These are phyloP conservation scores for Pichia sp. DNA, from an alignment of 1,139 yeast species.

Conservation along the genomic window DNA sequence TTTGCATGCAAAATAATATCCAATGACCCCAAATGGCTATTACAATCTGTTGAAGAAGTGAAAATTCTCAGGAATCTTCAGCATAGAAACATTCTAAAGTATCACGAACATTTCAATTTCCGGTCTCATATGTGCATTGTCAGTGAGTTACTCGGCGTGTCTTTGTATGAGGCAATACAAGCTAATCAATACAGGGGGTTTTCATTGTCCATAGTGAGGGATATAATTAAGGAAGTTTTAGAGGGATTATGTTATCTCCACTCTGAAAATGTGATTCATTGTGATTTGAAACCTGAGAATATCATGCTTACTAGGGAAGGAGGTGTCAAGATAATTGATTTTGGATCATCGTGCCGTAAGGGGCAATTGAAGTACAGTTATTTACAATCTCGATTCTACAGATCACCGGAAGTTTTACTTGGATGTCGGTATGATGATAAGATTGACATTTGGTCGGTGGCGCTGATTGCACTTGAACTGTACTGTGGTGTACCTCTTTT, in stretches of 20 bases:
- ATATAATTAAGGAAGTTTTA: slow-evolving; percentile 49
- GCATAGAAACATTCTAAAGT: slow-evolving; percentile 39
- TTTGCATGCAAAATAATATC: slow-evolving; percentile 76
- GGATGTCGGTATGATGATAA: slow-evolving; percentile 66
- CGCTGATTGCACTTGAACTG: slow-evolving; percentile 61
- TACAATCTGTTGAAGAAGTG: slow-evolving; percentile 72
- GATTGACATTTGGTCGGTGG: slow-evolving; percentile 80
- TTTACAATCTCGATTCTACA: slow-evolving; percentile 56
- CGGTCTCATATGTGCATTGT: slow-evolving; percentile 79
- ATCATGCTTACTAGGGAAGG: slow-evolving; percentile 36
- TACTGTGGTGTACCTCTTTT: slow-evolving; percentile 61
- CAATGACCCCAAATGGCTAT: slow-evolving; percentile 65
- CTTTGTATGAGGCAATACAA: slow-evolving; percentile 61
- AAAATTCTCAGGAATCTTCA: slow-evolving; percentile 33
- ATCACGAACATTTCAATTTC: slow-evolving; percentile 61
- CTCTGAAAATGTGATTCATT: slow-evolving; percentile 54
- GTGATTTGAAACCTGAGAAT: slow-evolving; percentile 73
- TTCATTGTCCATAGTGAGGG: slow-evolving; percentile 40
- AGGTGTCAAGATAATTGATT: slow-evolving; percentile 52
- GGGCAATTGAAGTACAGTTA: slow-evolving; percentile 48
- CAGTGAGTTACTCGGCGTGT: slow-evolving; percentile 65
- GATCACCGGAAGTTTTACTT: slow-evolving; percentile 77
- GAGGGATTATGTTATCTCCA: slow-evolving; percentile 59
- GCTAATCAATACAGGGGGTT: slow-evolving; percentile 57
- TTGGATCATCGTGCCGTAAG: slow-evolving; percentile 51